Conservation (phyloP, 2,329 filamentous ascomycete species). For the Ophiocordyceps camponoti-floridani region DNA sequence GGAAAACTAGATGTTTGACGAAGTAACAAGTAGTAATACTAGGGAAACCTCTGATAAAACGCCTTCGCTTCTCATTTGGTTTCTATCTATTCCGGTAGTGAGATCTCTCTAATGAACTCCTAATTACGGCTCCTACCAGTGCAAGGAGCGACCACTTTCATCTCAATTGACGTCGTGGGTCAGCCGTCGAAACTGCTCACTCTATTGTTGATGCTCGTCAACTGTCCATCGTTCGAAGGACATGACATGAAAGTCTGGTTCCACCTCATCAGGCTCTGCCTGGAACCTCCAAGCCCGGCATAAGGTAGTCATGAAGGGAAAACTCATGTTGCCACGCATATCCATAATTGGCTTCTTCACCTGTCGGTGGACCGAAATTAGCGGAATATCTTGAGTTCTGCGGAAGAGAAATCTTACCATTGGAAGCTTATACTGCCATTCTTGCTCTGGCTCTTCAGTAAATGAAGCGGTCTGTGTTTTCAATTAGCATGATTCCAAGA, state of each 20-base stretch:
- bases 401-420: not conserved
- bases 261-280: slow-evolving; percentile 1
- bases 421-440: slow-evolving; percentile 1
- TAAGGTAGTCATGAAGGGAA: slow-evolving; percentile 1
- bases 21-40: too few relatives aligned
- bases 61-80: too few relatives aligned
- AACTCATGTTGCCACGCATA: not conserved
- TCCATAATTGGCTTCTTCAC: slow-evolving; percentile 1
- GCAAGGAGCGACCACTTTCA: too few relatives aligned
- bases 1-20: too few relatives aligned
- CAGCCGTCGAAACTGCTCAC: not conserved
- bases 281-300: slow-evolving; percentile 1
- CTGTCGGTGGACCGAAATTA: not conserved
- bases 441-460: slow-evolving; percentile 1
- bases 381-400: not conserved
- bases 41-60: too few relatives aligned
- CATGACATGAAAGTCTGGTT: slow-evolving; percentile 1
- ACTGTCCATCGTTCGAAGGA: not conserved
- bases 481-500: not conserved
- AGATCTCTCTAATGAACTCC: too few relatives aligned
- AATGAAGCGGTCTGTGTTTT: slow-evolving; percentile 1
- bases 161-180: too few relatives aligned
- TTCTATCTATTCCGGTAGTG: too few relatives aligned
- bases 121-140: too few relatives aligned
- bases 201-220: not conserved